Conservation (phyloP, 2,329 filamentous ascomycete genomes). For the Cladosporium sp. region DNA sequence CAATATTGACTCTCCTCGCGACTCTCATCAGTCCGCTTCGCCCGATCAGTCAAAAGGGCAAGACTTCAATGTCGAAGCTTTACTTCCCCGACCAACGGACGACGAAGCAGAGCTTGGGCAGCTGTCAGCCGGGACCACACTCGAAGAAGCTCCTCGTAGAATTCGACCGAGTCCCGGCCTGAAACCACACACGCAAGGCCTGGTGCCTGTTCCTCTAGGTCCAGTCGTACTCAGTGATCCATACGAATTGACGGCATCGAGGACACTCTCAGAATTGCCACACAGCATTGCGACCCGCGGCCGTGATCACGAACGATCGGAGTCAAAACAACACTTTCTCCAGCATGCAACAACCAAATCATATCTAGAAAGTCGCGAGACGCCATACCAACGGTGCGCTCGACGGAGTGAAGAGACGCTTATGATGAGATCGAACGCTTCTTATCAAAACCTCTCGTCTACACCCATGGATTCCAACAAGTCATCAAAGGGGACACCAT, state of each 20-base stretch:
- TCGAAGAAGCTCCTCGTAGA: neutral
- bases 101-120: neutral
- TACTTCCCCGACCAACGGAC: conserved; percentile 12
- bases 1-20: neutral
- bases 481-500: conserved; percentile 12
- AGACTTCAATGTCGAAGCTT: conserved; percentile 18
- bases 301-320: conserved; percentile 6
- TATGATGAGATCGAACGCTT: neutral
- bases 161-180: neutral
- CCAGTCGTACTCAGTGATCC: conserved; percentile 21
- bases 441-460: neutral
- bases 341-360: conserved; percentile 3
- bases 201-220: conserved; percentile 23
- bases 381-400: conserved; percentile 16
- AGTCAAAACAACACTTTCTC: conserved; percentile 13
- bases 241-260: neutral
- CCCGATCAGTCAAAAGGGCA: conserved; percentile 16
- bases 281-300: neutral
- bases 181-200: conserved; percentile 15
- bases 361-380: conserved; percentile 12
- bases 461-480: neutral
- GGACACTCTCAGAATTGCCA: neutral
- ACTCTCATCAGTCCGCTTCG: neutral
- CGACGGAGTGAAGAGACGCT: conserved; percentile 3
- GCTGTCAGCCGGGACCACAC: neutral